phyloP scores from a whole-genome alignment of 176 grass and related monocot genomes.

The Bothriochloa decipiens region DNA sequence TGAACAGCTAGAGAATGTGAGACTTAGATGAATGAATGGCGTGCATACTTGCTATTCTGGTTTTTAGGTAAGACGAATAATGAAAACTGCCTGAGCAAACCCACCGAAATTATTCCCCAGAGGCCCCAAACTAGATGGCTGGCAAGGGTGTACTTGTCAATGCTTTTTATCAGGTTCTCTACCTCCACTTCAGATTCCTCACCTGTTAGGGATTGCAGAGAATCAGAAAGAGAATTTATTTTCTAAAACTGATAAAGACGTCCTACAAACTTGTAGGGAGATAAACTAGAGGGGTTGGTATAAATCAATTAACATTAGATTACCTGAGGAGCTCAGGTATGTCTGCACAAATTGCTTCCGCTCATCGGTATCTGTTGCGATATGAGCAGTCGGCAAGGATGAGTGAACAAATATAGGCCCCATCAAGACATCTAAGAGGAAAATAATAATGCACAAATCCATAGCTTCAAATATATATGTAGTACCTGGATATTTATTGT shows the following conservation, averaged over 20 bases:
- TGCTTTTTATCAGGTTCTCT: constrained; percentile 60
- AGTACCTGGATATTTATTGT: constrained; percentile 80
- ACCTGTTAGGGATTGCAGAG: constrained; percentile 37
- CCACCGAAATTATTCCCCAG: constrained; percentile 97
- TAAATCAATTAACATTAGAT: constrained; percentile 5
- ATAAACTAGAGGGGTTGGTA: neutral
- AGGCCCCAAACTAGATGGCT: constrained; percentile 91
- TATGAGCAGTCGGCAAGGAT: constrained; percentile 2
- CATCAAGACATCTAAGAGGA: neutral
- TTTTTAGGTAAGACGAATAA: neutral
- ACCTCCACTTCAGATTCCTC: constrained; percentile 69
- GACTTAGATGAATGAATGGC: constrained; percentile 7
- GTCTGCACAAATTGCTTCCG: constrained; percentile 71
- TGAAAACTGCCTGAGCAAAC: neutral
- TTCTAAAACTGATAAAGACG: neutral
- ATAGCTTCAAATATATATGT: neutral
- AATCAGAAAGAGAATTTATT: neutral
- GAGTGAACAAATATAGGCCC: neutral
- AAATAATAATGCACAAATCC: neutral
- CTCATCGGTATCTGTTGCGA: constrained; percentile 62
- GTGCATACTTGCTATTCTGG: neutral
- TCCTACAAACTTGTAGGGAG: neutral
- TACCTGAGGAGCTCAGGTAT: constrained; percentile 73
- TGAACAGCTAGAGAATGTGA: constrained; percentile 34
- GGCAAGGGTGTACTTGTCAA: constrained; percentile 81